These are phyloP conservation scores for Trichosporon sp. DNA, from an alignment of 1,284 basidiomycete genomes.

Conservation along the genomic window DNA sequence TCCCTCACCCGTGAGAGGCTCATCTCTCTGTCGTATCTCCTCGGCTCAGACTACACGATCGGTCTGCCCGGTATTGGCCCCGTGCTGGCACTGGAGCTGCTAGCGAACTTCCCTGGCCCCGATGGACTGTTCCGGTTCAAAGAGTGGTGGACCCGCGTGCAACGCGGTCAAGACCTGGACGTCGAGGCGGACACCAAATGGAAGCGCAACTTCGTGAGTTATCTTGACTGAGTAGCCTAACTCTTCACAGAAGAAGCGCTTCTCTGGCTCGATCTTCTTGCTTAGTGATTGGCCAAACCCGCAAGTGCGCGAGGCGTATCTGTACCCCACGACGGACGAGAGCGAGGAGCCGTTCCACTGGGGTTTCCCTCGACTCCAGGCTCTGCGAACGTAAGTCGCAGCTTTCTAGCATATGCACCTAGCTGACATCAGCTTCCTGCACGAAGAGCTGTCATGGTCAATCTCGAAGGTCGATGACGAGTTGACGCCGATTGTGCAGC, in stretches of 20 bases:
- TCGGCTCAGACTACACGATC: conserved; percentile 97
- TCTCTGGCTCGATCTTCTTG: conserved; percentile 71
- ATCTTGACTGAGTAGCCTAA: background rate
- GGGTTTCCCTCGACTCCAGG: conserved; percentile 93
- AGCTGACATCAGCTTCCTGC: conserved; percentile 62
- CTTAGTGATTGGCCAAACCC: conserved; percentile 81
- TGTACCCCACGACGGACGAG: conserved; percentile 80
- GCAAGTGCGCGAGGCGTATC: conserved; percentile 85
- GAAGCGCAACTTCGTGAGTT: conserved; percentile 74
- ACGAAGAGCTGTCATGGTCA: conserved; percentile 80
- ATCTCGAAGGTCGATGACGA: conserved; percentile 85
- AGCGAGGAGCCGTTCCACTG: conserved; percentile 95
- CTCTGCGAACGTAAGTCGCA: conserved; percentile 66
- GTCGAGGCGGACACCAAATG: conserved; percentile 71
- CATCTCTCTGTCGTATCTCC: conserved; percentile 81
- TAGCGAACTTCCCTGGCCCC: conserved; percentile 82
- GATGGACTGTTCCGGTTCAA: conserved; percentile 80
- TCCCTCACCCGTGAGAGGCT: conserved; percentile 82
- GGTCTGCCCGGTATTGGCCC: conserved; percentile 92
- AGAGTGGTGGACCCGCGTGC: conserved; percentile 94
- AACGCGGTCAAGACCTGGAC: conserved; percentile 74
- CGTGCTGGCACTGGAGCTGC: conserved; percentile 90
- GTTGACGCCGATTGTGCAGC: conserved; percentile 87
- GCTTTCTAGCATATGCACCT: background rate
- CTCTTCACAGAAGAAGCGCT: conserved; percentile 71